Evolutionary conservation across 2,329 filamentous ascomycete genomes (phyloP), one percentile per base, ranked within the genome.

Genomic region (Curvularia sp.): DNA sequence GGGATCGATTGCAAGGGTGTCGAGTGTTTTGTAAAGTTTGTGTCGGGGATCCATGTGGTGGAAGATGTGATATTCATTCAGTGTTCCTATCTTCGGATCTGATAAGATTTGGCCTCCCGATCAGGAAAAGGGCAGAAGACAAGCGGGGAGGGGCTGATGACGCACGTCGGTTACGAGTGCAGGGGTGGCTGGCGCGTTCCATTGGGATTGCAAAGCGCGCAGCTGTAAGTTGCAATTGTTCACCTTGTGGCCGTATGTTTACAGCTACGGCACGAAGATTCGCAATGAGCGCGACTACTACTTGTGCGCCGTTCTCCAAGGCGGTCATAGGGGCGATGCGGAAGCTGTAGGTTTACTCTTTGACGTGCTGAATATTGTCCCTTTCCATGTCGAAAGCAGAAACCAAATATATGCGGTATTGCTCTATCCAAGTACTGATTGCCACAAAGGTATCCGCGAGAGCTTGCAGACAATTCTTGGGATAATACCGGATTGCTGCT

Each of bases 401-500:
- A 39, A 23, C 18, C 18, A 21, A 42, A 8, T 15, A 12, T 12
- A 34, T 12, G 9, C 7, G 9, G 32, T 10, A 19, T 21, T n/a
- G 5, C 15, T 27, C 5, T 15, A 28, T 5, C 2, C 12, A 43
- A n/a, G 23, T 52, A 60, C 49, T 70, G 13, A 66, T 49, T 18
- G 5, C 10, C 9, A 9, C 7, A 38, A 48, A 95, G 93, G 59
- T 99, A 97, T 74, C 95, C 95, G 0, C 92, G 96, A 74, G 87
- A 87, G 59, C 83, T 97, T 41, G 95, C 95, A 9, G 95, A 98
- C 74, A 89, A 89, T 68, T 88, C 90, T 65, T 99, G 93, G 85
- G 95, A 99, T 76, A 99, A 99, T 73, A 97, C 96, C n/a, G 95
- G 95, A 53, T 77, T 91, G 49, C 83, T 92, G 9, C 82, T 91